phyloP scores from a whole-genome alignment of 495 filamentous ascomycete genomes.

The Neurospora discreta region DNA sequence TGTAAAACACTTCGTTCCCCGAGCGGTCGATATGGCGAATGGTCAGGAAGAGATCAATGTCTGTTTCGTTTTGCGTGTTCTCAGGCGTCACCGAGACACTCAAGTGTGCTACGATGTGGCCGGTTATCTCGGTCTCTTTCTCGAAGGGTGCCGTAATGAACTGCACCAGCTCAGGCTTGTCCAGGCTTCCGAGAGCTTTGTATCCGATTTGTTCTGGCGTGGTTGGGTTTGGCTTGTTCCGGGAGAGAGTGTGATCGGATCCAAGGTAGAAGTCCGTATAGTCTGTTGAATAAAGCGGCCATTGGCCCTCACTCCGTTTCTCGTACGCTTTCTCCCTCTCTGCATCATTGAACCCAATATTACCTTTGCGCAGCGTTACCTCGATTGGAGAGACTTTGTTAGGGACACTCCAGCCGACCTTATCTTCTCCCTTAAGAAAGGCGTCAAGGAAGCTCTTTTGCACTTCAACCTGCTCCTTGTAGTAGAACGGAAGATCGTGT shows the following conservation, averaged over 20 bases:
- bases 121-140: slow-evolving; percentile 52
- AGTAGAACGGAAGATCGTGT: slow-evolving; percentile 64
- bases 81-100: slow-evolving; percentile 44
- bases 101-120: slow-evolving; percentile 51
- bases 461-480: slow-evolving; percentile 49
- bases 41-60: slow-evolving; percentile 58
- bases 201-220: slow-evolving; percentile 35
- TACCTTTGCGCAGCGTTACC: slow-evolving; percentile 47
- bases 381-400: slow-evolving; percentile 47
- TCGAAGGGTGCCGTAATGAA: slow-evolving; percentile 46
- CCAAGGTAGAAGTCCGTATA: slow-evolving; percentile 48
- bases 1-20: slow-evolving; percentile 54
- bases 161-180: slow-evolving; percentile 34
- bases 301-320: slow-evolving; percentile 45
- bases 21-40: slow-evolving; percentile 44
- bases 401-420: slow-evolving; percentile 41
- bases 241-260: slow-evolving; percentile 24
- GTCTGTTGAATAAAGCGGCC: slow-evolving; percentile 51
- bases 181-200: slow-evolving; percentile 41
- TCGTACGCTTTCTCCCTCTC: slow-evolving; percentile 39
- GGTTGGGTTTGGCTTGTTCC: slow-evolving; percentile 5
- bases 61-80: slow-evolving; percentile 19
- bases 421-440: slow-evolving; percentile 54
- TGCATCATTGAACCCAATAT: slow-evolving; percentile 52
- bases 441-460: slow-evolving; percentile 57